Evolutionary conservation across 352 stramenopile genomes (phyloP).

Genomic region (Elongisporangium senticosum): DNA sequence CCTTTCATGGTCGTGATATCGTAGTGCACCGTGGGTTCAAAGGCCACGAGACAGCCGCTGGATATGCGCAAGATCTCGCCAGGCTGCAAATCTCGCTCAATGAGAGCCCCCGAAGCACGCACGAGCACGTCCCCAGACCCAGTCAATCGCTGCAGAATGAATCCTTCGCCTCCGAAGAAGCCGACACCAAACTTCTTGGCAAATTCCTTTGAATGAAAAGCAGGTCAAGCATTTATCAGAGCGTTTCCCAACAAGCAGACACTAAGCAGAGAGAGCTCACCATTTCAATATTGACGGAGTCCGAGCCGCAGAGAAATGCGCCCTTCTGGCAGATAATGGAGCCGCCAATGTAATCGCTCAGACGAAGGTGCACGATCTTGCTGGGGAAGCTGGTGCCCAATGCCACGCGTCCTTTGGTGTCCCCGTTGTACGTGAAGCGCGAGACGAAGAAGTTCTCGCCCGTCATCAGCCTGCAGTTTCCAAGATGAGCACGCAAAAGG

Average conservation of each 20-base stretch:
- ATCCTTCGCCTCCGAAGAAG: constrained; percentile 94
- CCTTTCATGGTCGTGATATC: constrained; percentile 90
- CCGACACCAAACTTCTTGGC: constrained; percentile 86
- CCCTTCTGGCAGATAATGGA: constrained; percentile 92
- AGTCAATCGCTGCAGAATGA: constrained; percentile 91
- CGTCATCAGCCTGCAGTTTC: constrained; percentile 49
- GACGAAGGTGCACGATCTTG: constrained; percentile 87
- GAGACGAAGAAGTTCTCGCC: constrained; percentile 81
- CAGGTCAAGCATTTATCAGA: neutral
- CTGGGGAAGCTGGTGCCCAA: constrained; percentile 87
- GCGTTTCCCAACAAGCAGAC: neutral
- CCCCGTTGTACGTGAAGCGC: constrained; percentile 60
- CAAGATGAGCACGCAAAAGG: neutral
- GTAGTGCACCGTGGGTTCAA: constrained; percentile 82
- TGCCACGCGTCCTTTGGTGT: constrained; percentile 70
- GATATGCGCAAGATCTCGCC: constrained; percentile 90
- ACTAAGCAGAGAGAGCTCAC: constrained; percentile 13
- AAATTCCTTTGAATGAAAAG: constrained; percentile 55
- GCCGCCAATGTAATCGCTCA: constrained; percentile 82
- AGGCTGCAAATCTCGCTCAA: constrained; percentile 78
- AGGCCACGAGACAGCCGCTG: constrained; percentile 89
- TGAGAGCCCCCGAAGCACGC: constrained; percentile 86
- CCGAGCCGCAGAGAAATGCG: constrained; percentile 88
- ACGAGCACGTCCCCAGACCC: constrained; percentile 89
- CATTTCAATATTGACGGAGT: constrained; percentile 91